These are phyloP conservation scores for Coix lacrymajobi DNA, from an alignment of 176 grass and related monocot genomes.

Conservation along the genomic window DNA sequence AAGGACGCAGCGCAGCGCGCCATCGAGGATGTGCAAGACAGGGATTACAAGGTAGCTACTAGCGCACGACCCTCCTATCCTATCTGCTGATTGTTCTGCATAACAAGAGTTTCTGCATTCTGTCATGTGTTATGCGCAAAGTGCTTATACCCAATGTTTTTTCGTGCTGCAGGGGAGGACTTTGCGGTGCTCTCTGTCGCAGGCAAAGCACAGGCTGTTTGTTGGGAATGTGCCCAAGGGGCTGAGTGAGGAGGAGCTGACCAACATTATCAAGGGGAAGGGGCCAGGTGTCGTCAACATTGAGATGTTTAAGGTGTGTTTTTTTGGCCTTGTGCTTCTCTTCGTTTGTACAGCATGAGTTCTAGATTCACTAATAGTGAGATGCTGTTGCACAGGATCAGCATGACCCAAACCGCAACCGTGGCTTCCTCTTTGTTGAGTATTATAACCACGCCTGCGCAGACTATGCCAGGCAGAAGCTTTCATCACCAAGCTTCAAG, in stretches of 20 bases:
- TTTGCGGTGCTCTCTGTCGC: conserved; percentile 80
- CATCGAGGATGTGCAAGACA: conserved; percentile 78
- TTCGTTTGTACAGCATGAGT: background rate
- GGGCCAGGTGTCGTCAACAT: conserved; percentile 84
- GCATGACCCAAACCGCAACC: conserved; percentile 80
- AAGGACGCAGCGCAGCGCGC: conserved; percentile 63
- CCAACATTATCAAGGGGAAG: conserved; percentile 70
- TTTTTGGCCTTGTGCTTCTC: background rate
- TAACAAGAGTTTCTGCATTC: background rate
- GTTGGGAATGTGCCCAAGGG: conserved; percentile 95
- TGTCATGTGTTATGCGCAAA: background rate
- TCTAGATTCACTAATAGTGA: background rate
- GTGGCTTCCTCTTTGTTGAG: conserved; percentile 95
- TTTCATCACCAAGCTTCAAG: conserved; percentile 69
- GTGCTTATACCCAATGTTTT: background rate
- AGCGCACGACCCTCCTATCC: background rate
- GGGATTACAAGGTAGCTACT: conserved; percentile 70
- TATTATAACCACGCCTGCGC: conserved; percentile 95
- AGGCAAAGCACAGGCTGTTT: conserved; percentile 95
- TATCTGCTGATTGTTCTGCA: background rate
- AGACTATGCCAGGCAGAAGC: conserved; percentile 68
- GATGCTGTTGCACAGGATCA: conserved; percentile 56
- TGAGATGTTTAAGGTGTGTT: conserved; percentile 85
- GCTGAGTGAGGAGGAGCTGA: conserved; percentile 82
- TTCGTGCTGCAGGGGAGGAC: conserved; percentile 67